Evolutionary conservation across 768 basidiomycete species (phyloP), one percentile per base, ranked within the genome.

Genomic region (Naganishia vaughanmartiniae): DNA sequence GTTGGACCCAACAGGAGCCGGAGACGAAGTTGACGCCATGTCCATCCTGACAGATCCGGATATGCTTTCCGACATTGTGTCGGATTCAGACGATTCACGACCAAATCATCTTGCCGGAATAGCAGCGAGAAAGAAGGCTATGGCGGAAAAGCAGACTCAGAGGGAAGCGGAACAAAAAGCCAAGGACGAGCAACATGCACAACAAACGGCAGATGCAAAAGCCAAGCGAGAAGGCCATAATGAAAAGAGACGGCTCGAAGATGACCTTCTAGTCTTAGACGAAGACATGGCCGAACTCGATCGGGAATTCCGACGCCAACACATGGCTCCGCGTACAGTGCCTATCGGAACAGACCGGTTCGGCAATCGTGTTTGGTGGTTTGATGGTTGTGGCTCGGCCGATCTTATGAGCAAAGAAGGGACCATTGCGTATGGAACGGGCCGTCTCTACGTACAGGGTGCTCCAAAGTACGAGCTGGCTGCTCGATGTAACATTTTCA

Each of bases 311-410:
- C 85, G 96, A 73, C 90, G 93, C 79, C 85, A 92, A 58, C 84
- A 92, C 51, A 91, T 92, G 68, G 87, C 89, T 7, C 86, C 93
- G 58, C 86, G 96, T 66, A 89, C 91, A 26, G 90, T 92, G 76
- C 92, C 94, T 1, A 77, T 98, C 63, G 96, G 96, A 17, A 86
- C 87, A 73, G 96, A 99, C 79, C 86, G 96, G 66, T 99, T 97
- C 82, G 90, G 91, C 77, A 95, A 96, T 79, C 88, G 91, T 36
- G 85, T 96, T 70, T 99, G 95, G 95, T 99, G 95, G 95, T 92
- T 97, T 78, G 95, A 99, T 81, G 95, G 95, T 12, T 87, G 93
- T 85, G 95, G 95, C 9, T 88, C 89, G 6, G 89, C 88, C 56
- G 88, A 89, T 54, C 82, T 95, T 65, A 84, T 92, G 69, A 89